These are phyloP conservation scores for Bromus sterilis DNA, from an alignment of 176 grass and related monocot species.

Conservation along the genomic window DNA sequence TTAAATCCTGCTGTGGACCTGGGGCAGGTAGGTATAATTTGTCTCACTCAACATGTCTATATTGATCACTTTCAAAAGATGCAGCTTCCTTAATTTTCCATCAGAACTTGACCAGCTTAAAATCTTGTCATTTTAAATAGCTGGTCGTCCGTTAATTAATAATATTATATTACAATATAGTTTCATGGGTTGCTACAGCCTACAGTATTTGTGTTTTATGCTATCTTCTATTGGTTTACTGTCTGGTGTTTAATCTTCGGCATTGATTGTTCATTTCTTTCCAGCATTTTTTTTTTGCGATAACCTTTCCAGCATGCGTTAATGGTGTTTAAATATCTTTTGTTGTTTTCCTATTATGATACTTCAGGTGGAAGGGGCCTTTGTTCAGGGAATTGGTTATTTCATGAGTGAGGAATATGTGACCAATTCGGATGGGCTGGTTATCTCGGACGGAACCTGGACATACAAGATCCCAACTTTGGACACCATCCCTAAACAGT, in stretches of 20 bases:
- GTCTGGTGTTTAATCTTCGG: not conserved
- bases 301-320: no score
- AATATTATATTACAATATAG: not conserved
- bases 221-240: not conserved
- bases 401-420: constrained; percentile 81
- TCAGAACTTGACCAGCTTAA: not conserved
- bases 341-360: not conserved
- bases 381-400: constrained; percentile 91
- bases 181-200: not conserved
- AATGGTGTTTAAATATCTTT: not conserved
- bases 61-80: not conserved
- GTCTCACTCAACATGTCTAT: not conserved
- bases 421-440: constrained; percentile 62
- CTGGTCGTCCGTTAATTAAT: not conserved
- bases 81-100: not conserved
- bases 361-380: constrained; percentile 86
- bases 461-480: constrained; percentile 93
- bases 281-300: no score
- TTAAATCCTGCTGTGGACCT: constrained; percentile 95
- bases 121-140: not conserved
- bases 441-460: constrained; percentile 85
- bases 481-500: constrained; percentile 83
- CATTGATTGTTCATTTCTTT: constrained; percentile 1
- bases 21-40: constrained; percentile 57
- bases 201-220: not conserved